Base-by-base conservation (phyloP, 192 early-diverging fungal genomes). In the Hyaloraphidium curvatum region DNA sequence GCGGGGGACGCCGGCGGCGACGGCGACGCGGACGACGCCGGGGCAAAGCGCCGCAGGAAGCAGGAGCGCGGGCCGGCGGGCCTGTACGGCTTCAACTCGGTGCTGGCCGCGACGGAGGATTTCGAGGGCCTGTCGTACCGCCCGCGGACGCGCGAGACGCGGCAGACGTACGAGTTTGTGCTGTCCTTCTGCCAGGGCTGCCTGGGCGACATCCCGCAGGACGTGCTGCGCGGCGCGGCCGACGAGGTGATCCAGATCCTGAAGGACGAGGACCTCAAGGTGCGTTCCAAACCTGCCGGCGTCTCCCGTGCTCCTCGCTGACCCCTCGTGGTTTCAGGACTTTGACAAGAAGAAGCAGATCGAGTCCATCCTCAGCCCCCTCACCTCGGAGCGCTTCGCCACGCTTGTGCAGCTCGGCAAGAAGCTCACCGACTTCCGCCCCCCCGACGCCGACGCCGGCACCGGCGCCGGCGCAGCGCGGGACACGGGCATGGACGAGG, bases 121-220 rank as follows among this genome's bases (percentile, higher is more conserved):
- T 52, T 31, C 17, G 53, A 27, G 2, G 79, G 80, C 19, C 69
- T 86, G 1, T 68, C 68, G 50, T 98, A 98, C 57, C 68, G 81
- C 31, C 95, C 95, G 30, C 76, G 80, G 30, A 92, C 90, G 19
- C 82, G 79, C 52, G 90, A 99, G 62, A 97, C 91, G 16, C 75
- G 76, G 7, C 71, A 75, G 50, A 73, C 85, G 1, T 95, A 89
- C 64, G 95, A 95, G 57, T 67, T 92, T 7, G 78, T 99, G 25
- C 62, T 96, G 41, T 74, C 86, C 0, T 86, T 90, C 64, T 65
- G 89, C 23, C 76, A 86, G 39, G 64, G 73, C 13, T 75, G 83
- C 40, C 70, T 97, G 54, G 83, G 82, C 52, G 92, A 94, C 63
- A 79, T 89, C 53, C 74, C 81, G n/a, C 83, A 84, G 39, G 95